Evolutionary conservation across 306 rosid species (phyloP), one percentile per base, ranked within the genome.

Genomic region (Cucumis hystrix): DNA sequence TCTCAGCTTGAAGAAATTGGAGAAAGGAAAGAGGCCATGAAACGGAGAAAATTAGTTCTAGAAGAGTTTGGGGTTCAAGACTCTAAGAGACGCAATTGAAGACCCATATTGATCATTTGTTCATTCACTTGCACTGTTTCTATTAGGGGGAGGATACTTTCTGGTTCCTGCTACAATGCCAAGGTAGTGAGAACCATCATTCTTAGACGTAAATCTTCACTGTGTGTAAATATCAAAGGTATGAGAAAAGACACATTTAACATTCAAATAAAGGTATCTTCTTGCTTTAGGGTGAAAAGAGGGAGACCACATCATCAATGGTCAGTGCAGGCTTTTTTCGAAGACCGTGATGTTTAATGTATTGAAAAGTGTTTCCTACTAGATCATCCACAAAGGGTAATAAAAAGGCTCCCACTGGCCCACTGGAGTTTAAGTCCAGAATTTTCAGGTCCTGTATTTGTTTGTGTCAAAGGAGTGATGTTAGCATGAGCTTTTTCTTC

Each of bases 251-350:
- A 71, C 94, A 89, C 37, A 86, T 91, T 7, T 10, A 90, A 90
- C 83, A 90, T 90, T 45, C 86, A 92, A 10, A 92, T 92, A 15
- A 92, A 88, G 6, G 47, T 86, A 14, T 84, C 95, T 12, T 92
- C 95, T 8, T 88, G 95, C 75, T 90, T 90, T 74, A 91, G 92
- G 85, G 95, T 85, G 77, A 90, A 90, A 85, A 41, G 95, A 88
- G 73, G 92, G 90, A n/a, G 95, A 90, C 77, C 83, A 90, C 78
- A 89, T 90, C 77, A 88, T 68, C 75, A 85, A 86, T 80, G 95
- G 92, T 54, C 95, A 90, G 67, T 88, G 95, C 95, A 89, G 93
- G 89, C 93, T 89, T 8, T 75, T 89, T 80, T 89, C 93, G 49
- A 89, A 89, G 85, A 87, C 93, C 0, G 91, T 89, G 33, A 84